Percentiles rank a stretch among this genome's conserved stretches.
Conservation (phyloP, 129 eudicot genomes). For the Pittosporum tobira region DNA sequence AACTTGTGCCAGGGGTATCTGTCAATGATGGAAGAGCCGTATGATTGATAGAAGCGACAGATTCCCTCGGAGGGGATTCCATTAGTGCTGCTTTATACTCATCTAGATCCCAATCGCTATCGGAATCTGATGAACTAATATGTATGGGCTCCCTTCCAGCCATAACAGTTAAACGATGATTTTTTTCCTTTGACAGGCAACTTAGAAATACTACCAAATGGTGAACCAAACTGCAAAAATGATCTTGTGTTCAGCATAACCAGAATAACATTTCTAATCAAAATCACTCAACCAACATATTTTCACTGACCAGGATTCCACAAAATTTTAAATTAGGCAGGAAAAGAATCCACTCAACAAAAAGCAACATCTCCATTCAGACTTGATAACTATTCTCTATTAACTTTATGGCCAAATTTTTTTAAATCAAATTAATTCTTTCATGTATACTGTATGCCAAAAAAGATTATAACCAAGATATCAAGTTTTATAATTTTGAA, state of each 20-base stretch:
- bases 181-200: background rate
- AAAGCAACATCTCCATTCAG: too few species aligned
- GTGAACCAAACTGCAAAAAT: conserved; percentile 18
- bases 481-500: too few species aligned
- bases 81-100: conserved; percentile 9
- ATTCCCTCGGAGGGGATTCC: conserved; percentile 26
- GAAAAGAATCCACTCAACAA: conserved; percentile 14
- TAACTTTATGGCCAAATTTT: too few species aligned
- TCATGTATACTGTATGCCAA: too few species aligned
- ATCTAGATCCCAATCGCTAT: conserved; percentile 41
- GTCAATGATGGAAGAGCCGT: conserved; percentile 20
- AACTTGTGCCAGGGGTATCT: conserved; percentile 9
- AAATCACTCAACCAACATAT: too few species aligned
- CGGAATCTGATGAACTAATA: conserved; percentile 34
- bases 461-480: conserved; percentile 10
- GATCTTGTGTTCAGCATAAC: too few species aligned
- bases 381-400: too few species aligned
- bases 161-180: conserved; percentile 17
- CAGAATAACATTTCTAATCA: background rate
- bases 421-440: too few species aligned
- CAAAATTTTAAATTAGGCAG: background rate
- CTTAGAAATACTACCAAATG: conserved; percentile 6
- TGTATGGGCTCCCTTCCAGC: conserved; percentile 21
- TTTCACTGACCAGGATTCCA: conserved; percentile 3
- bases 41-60: conserved; percentile 11